Evolutionary conservation across 805 yeast species (phyloP), one percentile per base, ranked within the genome.

Genomic region (Debaryomyces castellii): DNA sequence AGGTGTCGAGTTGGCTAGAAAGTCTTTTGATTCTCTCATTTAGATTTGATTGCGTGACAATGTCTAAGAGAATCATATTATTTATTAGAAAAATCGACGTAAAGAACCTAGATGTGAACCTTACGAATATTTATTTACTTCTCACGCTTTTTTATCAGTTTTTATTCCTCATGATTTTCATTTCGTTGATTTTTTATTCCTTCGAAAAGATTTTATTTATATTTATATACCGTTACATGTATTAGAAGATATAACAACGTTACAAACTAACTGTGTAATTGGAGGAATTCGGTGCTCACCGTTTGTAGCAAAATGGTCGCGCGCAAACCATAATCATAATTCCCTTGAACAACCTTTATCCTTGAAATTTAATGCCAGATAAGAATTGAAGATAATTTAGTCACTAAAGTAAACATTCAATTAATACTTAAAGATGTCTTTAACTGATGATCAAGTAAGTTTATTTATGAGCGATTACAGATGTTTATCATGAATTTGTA

Each of bases 1-100:
- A 28, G 99, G 98, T 39, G 98, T 92, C 24, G 99, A 92, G 65
- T 60, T 91, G 47, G 88, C 96, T 21, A 72, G 66, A 52, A 67
- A 70, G 50, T 63, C 64, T 50, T 60, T 73, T 24, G 71, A 69
- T 42, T 66, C 66, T 51, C 51, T 67, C 34, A 54, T 66, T 48
- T 70, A 66, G 53, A 42, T 7, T 14, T 16, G 11, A 5, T 11
- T 5, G 7, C 20, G 7, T 12, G 17, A 16, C 12, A 7, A 30
- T 30, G 3, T 7, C 16, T 8, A 8, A 30, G 2, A 30, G 3
- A 7, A 14, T 14, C 18, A 7, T n/a, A 7, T 8, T 17, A 14
- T 14, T 14, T 30, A 30, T 14, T 30, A 30, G 34, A 14, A 16
- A 12, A 25, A 10, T 10, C 11, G 12, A 9, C 11, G 34, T 30